Evolutionary conservation across 2,329 filamentous ascomycete genomes (phyloP), one percentile per base, ranked within the genome.

Genomic region (Aureobasidium melanogenum): DNA sequence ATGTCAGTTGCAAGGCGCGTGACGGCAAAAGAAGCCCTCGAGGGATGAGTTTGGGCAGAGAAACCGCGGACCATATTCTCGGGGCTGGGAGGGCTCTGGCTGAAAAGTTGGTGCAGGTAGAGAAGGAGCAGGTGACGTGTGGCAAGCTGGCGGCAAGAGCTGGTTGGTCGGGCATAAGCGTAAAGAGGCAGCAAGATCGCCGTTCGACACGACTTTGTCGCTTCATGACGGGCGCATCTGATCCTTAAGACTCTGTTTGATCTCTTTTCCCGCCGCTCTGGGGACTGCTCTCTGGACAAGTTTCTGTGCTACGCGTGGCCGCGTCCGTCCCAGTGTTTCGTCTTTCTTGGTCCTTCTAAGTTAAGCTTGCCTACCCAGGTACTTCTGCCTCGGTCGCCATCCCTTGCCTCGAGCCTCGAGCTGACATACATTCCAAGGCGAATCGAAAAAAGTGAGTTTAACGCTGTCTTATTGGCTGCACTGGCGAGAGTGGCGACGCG

Each of bases 161-260:
- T 58, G 56, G 56, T 59, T 59, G 56, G 56, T 59, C 54, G 54
- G 54, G 54, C 54, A 58, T 47, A 47, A 47, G n/a, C 26, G 55
- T 12, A 8, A 24, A 38, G 26, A 58, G 55, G 55, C 55, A 48
- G 55, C 22, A 28, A 15, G 56, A 59, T 59, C 56, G 56, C 34
- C 56, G 17, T 24, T 39, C 15, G 44, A 50, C 56, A 36, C 44
- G 56, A 34, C 17, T 39, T 32, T 39, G 44, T 48, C 56, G 43
- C 43, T 59, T 48, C 26, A 50, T 59, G 56, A 59, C 56, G 56
- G 56, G 43, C 56, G 44, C 43, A 59, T 59, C 44, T 48, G 43
- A 24, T 48, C 34, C 26, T 59, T 57, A 57, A 57, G 54, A 57
- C 28, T 57, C n/a, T 57, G 41, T n/a, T n/a, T 32, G 38, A 43